phyloP scores from a whole-genome alignment of 2,329 filamentous ascomycete genomes.

The Eutypella sp. region DNA sequence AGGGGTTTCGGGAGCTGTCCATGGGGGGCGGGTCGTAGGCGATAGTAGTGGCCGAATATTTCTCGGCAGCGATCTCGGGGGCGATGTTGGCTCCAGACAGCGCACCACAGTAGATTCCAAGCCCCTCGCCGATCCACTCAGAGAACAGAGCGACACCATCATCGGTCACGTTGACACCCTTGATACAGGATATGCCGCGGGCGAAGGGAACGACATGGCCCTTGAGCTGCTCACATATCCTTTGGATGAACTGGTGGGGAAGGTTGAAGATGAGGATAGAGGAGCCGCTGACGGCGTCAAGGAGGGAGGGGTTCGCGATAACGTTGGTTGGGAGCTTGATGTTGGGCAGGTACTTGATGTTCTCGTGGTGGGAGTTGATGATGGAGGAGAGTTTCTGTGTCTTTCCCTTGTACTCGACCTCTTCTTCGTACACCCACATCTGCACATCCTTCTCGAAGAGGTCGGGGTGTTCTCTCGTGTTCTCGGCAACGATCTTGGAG shows the following conservation, averaged over 20 bases:
- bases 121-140: constrained; percentile 84
- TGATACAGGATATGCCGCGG: constrained; percentile 94
- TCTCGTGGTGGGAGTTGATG: constrained; percentile 92
- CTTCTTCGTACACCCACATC: constrained; percentile 99
- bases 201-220: constrained; percentile 90
- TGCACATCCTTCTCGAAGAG: constrained; percentile 86
- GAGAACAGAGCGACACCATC: constrained; percentile 85
- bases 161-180: constrained; percentile 89
- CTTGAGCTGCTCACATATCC: constrained; percentile 76
- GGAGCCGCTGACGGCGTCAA: constrained; percentile 75
- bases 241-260: constrained; percentile 90
- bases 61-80: constrained; percentile 87
- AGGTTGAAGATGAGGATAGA: constrained; percentile 95
- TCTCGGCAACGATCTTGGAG: constrained; percentile 94
- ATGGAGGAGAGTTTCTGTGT: constrained; percentile 83
- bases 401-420: constrained; percentile 63
- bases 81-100: constrained; percentile 96
- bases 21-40: constrained; percentile 90
- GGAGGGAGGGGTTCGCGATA: constrained; percentile 74
- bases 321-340: constrained; percentile 80
- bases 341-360: constrained; percentile 94
- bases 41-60: constrained; percentile 95
- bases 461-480: constrained; percentile 69
- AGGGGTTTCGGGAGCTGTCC: constrained; percentile 71
- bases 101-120: constrained; percentile 95